These are phyloP conservation scores for Nelumbo lutea DNA, from an alignment of 164 flowering plant species.

Conservation along the genomic window DNA sequence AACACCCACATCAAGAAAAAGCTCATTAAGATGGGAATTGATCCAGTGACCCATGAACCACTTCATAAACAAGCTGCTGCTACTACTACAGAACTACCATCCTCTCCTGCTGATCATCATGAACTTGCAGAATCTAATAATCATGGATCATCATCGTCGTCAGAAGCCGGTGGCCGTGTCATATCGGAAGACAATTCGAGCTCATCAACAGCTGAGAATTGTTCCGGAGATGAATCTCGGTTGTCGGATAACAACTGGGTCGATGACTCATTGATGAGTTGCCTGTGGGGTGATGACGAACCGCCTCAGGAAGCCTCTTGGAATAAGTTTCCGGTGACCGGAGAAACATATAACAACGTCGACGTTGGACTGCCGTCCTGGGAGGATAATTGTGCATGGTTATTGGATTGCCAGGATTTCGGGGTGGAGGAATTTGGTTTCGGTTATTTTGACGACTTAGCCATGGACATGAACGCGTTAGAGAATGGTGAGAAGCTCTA, in stretches of 20 bases:
- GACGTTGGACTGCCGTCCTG: constrained; percentile 17
- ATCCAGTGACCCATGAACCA: constrained; percentile 80
- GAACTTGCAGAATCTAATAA: constrained; percentile 5
- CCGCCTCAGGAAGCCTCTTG: constrained; percentile 31
- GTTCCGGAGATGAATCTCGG: constrained; percentile 27
- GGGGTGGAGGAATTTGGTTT: constrained; percentile 68
- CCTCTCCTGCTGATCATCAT: not conserved
- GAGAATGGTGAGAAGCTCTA: constrained; percentile 25
- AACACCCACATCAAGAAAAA: constrained; percentile 89
- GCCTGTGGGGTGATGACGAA: constrained; percentile 45
- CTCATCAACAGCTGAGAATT: constrained; percentile 33
- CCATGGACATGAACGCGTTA: constrained; percentile 13
- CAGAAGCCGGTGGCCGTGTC: constrained; percentile 6
- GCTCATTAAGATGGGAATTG: constrained; percentile 80
- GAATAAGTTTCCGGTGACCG: constrained; percentile 23
- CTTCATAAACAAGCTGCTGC: constrained; percentile 33
- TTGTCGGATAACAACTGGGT: constrained; percentile 28
- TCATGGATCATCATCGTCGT: not conserved
- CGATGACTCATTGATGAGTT: constrained; percentile 41
- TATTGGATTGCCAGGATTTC: constrained; percentile 63
- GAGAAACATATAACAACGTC: not conserved
- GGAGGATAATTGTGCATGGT: constrained; percentile 52
- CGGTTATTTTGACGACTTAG: constrained; percentile 37
- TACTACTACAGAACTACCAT: constrained; percentile 6
- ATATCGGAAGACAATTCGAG: constrained; percentile 31